Conservation (phyloP, 2,329 filamentous ascomycete species). For the Fonsecaea pedrosoi region DNA sequence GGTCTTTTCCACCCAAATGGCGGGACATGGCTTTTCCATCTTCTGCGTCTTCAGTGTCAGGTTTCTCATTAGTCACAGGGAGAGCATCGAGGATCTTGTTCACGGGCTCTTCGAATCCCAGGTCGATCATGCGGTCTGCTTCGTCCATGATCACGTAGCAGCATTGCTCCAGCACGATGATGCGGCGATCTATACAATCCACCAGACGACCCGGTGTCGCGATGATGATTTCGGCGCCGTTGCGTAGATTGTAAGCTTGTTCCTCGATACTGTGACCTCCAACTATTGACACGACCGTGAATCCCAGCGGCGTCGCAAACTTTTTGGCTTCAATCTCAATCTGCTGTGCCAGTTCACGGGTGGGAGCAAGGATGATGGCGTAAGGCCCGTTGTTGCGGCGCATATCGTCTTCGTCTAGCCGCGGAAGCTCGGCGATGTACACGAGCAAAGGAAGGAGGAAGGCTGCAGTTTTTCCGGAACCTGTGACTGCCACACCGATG, state of each 20-base stretch:
- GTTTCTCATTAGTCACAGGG: slow-evolving; percentile 91
- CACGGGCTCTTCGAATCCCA: slow-evolving; percentile 96
- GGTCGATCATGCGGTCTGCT: slow-evolving; percentile 98
- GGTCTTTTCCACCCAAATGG: slow-evolving; percentile 74
- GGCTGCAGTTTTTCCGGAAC: slow-evolving; percentile 97
- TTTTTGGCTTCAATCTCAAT: slow-evolving; percentile 94
- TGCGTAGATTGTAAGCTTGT: slow-evolving; percentile 85
- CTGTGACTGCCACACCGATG: slow-evolving; percentile 97
- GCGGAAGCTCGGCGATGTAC: slow-evolving; percentile 90
- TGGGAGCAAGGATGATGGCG: slow-evolving; percentile 94
- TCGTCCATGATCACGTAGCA: slow-evolving; percentile 99
- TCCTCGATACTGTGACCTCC: slow-evolving; percentile 95
- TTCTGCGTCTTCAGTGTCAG: slow-evolving; percentile 90
- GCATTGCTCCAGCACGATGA: slow-evolving; percentile 92
- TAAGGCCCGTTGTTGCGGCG: slow-evolving; percentile 96
- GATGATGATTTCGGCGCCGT: slow-evolving; percentile 96
- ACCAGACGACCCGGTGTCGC: slow-evolving; percentile 97
- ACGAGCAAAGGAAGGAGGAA: slow-evolving; percentile 91
- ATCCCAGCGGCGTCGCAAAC: slow-evolving; percentile 87
- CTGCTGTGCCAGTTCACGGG: slow-evolving; percentile 95
- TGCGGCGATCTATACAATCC: slow-evolving; percentile 91
- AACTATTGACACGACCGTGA: slow-evolving; percentile 96
- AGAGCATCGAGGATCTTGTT: slow-evolving; percentile 97
- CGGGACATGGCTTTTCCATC: slow-evolving; percentile 82
- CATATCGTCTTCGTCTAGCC: slow-evolving; percentile 77